These are phyloP conservation scores for Blastocystis hominis DNA, from an alignment of 352 stramenopile species.

Conservation along the genomic window DNA sequence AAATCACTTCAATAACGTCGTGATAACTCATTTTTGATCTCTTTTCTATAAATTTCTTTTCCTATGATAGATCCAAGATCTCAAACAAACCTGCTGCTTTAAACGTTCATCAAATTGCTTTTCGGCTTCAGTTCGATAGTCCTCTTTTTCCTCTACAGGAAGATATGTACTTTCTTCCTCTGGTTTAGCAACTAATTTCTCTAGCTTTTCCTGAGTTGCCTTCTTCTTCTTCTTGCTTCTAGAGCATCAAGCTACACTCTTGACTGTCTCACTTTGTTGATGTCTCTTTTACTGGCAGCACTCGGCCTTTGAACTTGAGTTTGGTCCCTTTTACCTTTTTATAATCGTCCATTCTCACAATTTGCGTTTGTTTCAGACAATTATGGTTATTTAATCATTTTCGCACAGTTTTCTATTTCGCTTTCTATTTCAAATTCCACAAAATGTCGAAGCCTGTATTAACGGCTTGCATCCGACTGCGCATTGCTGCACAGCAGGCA, in stretches of 20 bases:
- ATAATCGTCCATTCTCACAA: constrained; percentile 29
- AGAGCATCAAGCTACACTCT: background rate
- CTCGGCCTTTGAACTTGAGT: constrained; percentile 47
- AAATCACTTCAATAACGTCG: constrained; percentile 29
- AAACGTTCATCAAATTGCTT: constrained; percentile 41
- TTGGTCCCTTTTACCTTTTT: constrained; percentile 43
- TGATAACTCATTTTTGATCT: constrained; percentile 39
- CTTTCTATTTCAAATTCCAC: background rate
- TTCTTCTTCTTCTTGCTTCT: constrained; percentile 43
- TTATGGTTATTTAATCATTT: background rate
- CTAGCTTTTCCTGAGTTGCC: constrained; percentile 14
- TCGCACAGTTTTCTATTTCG: background rate
- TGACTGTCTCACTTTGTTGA: background rate
- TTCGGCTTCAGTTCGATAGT: constrained; percentile 46
- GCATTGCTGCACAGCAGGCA: constrained; percentile 73
- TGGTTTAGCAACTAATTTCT: constrained; percentile 50
- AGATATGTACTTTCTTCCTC: constrained; percentile 48
- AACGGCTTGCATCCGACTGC: constrained; percentile 74
- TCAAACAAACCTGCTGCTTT: background rate
- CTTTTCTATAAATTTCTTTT: constrained; percentile 53
- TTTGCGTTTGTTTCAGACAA: background rate
- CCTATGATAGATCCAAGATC: background rate
- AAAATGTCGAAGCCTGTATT: constrained; percentile 63
- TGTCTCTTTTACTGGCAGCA: constrained; percentile 41
- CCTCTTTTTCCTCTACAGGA: constrained; percentile 14